phyloP scores from a whole-genome alignment of 2,329 filamentous ascomycete species.

The Ilyonectria destructans region DNA sequence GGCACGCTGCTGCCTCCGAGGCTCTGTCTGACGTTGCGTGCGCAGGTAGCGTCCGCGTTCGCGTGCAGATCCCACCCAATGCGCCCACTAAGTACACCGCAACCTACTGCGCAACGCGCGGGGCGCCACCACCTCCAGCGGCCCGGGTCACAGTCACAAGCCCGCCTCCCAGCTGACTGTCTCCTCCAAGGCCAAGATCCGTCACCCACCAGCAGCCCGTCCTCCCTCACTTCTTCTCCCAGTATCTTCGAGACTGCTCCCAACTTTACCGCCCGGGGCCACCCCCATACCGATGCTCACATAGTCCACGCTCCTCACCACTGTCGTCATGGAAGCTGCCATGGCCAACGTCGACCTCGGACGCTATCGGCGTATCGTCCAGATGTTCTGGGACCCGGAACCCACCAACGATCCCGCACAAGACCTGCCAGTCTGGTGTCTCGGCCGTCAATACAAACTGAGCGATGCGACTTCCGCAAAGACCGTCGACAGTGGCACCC shows the following conservation, averaged over 20 bases:
- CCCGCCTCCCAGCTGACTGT: conserved; percentile 27
- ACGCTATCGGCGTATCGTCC: conserved; percentile 85
- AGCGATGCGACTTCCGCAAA: conserved; percentile 38
- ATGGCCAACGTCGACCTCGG: conserved; percentile 79
- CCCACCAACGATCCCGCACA: conserved; percentile 83
- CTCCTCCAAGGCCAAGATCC: conserved; percentile 10
- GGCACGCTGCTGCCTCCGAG: too few species aligned
- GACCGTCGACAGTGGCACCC: conserved; percentile 34
- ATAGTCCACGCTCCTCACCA: conserved; percentile 25
- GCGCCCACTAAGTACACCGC: conserved; percentile 2
- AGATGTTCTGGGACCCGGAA: conserved; percentile 93
- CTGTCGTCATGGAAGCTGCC: conserved; percentile 53
- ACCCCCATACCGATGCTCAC: conserved; percentile 31
- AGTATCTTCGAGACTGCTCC: conserved; percentile 2
- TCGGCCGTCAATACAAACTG: conserved; percentile 72
- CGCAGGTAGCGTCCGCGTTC: too few species aligned
- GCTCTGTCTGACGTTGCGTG: too few species aligned
- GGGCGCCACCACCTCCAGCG: conserved; percentile 25
- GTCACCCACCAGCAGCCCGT: conserved; percentile 9
- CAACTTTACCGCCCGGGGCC: conserved; percentile 13
- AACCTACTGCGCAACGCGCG: conserved; percentile 15
- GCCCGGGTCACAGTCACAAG: conserved; percentile 31
- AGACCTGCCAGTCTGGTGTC: conserved; percentile 86
- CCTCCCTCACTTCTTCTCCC: conserved; percentile 9
- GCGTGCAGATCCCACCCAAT: neutral